Percentiles rank a stretch among this genome's conserved stretches.
These are phyloP conservation scores for Candida ortonii DNA, from an alignment of 805 yeast species.

Conservation along the genomic window DNA sequence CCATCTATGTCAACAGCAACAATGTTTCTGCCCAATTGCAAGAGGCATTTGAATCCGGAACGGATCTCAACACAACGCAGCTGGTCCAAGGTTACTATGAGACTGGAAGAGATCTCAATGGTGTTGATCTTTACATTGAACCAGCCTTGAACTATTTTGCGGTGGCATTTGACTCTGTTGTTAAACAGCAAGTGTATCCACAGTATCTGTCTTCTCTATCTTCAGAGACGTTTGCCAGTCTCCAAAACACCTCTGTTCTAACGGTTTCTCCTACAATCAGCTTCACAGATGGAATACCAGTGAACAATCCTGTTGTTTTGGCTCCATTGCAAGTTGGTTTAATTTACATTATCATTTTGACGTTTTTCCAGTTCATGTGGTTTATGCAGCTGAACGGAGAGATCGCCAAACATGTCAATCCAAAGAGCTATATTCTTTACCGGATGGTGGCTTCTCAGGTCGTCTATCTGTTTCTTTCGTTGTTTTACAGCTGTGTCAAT, in stretches of 20 bases:
- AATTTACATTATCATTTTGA: constrained; percentile 65
- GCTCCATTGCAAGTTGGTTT: constrained; percentile 78
- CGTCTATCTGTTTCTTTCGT: constrained; percentile 54
- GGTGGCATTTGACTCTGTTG: constrained; percentile 20
- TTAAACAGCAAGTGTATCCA: constrained; percentile 24
- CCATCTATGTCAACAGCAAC: constrained; percentile 49
- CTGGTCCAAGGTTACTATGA: constrained; percentile 42
- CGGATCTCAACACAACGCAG: constrained; percentile 27
- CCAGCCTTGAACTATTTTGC: constrained; percentile 43
- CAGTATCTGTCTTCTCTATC: constrained; percentile 29
- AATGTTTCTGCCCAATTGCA: constrained; percentile 38
- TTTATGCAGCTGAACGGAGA: constrained; percentile 51
- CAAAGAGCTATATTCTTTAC: constrained; percentile 47
- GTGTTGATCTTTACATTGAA: constrained; percentile 43
- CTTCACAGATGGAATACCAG: constrained; percentile 48
- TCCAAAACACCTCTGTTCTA: constrained; percentile 22
- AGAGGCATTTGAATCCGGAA: constrained; percentile 39
- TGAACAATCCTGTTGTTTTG: constrained; percentile 44
- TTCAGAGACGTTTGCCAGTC: constrained; percentile 21
- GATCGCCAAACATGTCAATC: constrained; percentile 43
- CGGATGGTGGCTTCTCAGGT: constrained; percentile 49
- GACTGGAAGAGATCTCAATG: constrained; percentile 60
- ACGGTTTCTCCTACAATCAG: constrained; percentile 21
- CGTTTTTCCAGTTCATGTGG: constrained; percentile 69
- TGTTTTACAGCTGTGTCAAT: constrained; percentile 57